A percentile compares a stretch with the other conserved stretches of the same genome.
Conservation (phyloP, 768 basidiomycete genomes). For the Termitomyces sp. region DNA sequence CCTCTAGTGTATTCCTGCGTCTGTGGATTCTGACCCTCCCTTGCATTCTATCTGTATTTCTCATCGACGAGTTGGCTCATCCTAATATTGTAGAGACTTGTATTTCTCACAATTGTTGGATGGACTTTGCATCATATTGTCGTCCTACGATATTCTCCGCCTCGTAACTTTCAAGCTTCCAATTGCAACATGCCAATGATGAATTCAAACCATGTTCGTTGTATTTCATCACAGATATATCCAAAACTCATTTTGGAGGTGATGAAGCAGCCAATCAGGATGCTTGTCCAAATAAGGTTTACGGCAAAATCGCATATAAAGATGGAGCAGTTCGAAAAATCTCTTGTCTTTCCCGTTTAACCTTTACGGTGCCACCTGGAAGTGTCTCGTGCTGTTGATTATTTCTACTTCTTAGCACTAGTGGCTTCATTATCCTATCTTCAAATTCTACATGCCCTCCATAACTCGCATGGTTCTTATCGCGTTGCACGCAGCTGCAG, state of each 20-base stretch:
- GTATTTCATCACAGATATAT: too few relatives aligned
- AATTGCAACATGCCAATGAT: too few relatives aligned
- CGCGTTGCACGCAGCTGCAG: conserved; percentile 32
- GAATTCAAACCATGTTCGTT: too few relatives aligned
- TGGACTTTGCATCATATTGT: too few relatives aligned
- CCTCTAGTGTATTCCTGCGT: conserved; percentile 44
- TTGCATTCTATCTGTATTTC: too few relatives aligned
- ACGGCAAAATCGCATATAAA: conserved; percentile 7
- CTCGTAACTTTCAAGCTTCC: too few relatives aligned
- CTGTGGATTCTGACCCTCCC: conserved; percentile 30
- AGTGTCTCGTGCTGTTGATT: conserved; percentile 2
- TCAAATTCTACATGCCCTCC: conserved; percentile 20
- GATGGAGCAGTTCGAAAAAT: background rate
- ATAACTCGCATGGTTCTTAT: conserved; percentile 32
- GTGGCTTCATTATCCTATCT: conserved; percentile 20
- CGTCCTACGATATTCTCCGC: too few relatives aligned
- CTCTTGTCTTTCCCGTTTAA: background rate
- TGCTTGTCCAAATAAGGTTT: conserved; percentile 15
- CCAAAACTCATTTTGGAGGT: background rate
- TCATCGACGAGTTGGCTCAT: too few relatives aligned
- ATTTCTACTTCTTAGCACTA: conserved; percentile 17
- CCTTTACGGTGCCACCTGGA: conserved; percentile 9
- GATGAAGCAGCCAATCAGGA: conserved; percentile 13
- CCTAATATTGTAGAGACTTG: too few relatives aligned
- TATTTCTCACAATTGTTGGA: too few relatives aligned